A percentile compares a stretch with the other conserved stretches of the same genome.
These are phyloP conservation scores for Aspergillus panamensis DNA, from an alignment of 495 filamentous ascomycete genomes.

Conservation along the genomic window DNA sequence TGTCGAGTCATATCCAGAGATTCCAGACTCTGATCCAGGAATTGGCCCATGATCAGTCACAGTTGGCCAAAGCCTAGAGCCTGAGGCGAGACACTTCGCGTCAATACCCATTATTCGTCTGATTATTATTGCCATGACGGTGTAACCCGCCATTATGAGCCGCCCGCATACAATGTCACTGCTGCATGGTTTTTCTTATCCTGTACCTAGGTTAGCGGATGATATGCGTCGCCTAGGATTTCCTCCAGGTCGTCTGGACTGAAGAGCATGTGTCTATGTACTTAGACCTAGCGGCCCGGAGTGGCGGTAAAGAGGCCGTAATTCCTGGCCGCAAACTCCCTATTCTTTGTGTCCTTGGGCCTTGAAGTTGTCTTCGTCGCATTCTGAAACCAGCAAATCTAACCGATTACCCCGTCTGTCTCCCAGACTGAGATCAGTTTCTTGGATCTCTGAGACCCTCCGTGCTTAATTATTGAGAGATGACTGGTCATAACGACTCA, in stretches of 20 bases:
- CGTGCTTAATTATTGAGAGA: background rate
- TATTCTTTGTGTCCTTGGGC: background rate
- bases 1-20: background rate
- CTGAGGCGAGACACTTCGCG: background rate
- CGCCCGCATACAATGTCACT: background rate
- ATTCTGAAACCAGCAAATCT: background rate
- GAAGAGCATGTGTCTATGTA: no score
- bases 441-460: background rate
- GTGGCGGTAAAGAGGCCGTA: background rate
- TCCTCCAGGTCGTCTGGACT: no score
- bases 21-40: no score
- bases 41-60: slow-evolving; percentile 8
- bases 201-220: background rate
- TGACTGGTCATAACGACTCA: slow-evolving; percentile 13
- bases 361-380: background rate
- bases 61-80: background rate
- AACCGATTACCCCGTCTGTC: background rate
- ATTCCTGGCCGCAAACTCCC: slow-evolving; percentile 4
- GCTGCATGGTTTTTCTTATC: background rate
- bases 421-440: no score
- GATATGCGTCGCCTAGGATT: no score
- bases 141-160: background rate
- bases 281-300: no score
- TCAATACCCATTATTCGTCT: background rate
- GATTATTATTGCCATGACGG: background rate